These are phyloP conservation scores for Neurospora sp. DNA, from an alignment of 2,329 filamentous ascomycete species.

Conservation along the genomic window DNA sequence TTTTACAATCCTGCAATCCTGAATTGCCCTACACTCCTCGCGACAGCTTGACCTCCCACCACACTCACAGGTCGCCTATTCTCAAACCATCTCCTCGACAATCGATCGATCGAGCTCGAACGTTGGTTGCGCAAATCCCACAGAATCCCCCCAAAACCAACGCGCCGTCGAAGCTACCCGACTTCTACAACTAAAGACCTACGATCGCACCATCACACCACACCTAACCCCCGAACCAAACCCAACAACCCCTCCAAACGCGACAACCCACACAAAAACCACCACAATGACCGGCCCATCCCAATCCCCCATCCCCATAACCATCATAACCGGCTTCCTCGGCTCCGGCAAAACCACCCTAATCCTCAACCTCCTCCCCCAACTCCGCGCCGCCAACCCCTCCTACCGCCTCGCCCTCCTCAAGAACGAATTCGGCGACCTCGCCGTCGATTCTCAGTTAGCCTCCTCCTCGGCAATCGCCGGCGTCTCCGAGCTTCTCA, in stretches of 20 bases:
- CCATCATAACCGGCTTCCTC: slow-evolving; percentile 91
- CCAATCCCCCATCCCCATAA: slow-evolving; percentile 73
- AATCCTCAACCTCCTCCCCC: slow-evolving; percentile 85
- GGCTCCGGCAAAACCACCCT: slow-evolving; percentile 95
- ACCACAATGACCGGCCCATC: slow-evolving; percentile 8
- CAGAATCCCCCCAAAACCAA: too few species aligned
- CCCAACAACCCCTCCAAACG: not conserved
- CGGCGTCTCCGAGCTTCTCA: slow-evolving; percentile 84
- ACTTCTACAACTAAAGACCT: not conserved
- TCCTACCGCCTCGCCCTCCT: slow-evolving; percentile 82
- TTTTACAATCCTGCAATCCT: not conserved
- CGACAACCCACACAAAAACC: not conserved
- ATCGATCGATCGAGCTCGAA: not conserved
- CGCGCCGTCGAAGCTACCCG: too few species aligned
- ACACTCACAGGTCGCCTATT: not conserved
- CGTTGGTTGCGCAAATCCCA: too few species aligned
- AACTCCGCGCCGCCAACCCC: slow-evolving; percentile 64
- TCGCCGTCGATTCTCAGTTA: slow-evolving; percentile 88
- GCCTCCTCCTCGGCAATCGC: slow-evolving; percentile 74
- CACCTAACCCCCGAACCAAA: not conserved
- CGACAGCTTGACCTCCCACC: not conserved
- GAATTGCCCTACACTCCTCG: not conserved
- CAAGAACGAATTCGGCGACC: slow-evolving; percentile 96
- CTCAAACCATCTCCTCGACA: not conserved
- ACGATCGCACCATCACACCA: slow-evolving; percentile 9